Base-by-base conservation (phyloP, 495 filamentous ascomycete species). In the Rostrohypoxylon terebratum region DNA sequence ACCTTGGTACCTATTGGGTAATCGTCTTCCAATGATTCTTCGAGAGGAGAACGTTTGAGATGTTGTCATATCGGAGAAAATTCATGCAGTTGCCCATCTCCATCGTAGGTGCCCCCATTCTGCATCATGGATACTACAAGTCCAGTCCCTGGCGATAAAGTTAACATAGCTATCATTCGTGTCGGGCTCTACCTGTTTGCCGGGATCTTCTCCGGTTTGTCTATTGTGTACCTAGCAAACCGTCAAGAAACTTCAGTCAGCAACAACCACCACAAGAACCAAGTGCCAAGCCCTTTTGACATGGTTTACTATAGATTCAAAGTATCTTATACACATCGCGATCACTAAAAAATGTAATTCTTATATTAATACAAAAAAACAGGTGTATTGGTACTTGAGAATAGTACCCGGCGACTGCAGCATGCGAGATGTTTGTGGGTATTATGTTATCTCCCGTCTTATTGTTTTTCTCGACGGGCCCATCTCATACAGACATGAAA, bases 11-110 rank as follows among this genome's bases (percentile, higher is more conserved):
- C 64, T 40, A 66, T 60, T 50, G 62, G 63, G 63, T 20, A 25
- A 1, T 34, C 11, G 20, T 23, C 55, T 59, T 63, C 48, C 48
- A 53, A 53, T 54, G 8, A 14, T 36, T 13, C 36, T 61, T 42
- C 31, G 50, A 64, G 20, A 33, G 31, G 54, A 40, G 60, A 7
- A 42, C 45, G 70, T 68, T 68, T 64, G 47, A 55, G 42, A 66
- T 59, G 71, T 66, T 74, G 66, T 67, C 71, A 69, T 74, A 60
- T 74, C 66, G 66, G 66, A 74, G 62, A 69, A 67, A 69, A 66
- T 69, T 59, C 18, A 36, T 74, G 71, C 66, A 74, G 66, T 55
- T 59, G 31, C 34, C 71, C 66, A 64, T 62, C 31, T 42, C n/a
- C 31, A 66, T 66, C 62, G 50, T 31, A 71, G 21, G 25, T 28